Evolutionary conservation across 2,329 filamentous ascomycete species (phyloP).

Genomic region (Claviceps spartinae): DNA sequence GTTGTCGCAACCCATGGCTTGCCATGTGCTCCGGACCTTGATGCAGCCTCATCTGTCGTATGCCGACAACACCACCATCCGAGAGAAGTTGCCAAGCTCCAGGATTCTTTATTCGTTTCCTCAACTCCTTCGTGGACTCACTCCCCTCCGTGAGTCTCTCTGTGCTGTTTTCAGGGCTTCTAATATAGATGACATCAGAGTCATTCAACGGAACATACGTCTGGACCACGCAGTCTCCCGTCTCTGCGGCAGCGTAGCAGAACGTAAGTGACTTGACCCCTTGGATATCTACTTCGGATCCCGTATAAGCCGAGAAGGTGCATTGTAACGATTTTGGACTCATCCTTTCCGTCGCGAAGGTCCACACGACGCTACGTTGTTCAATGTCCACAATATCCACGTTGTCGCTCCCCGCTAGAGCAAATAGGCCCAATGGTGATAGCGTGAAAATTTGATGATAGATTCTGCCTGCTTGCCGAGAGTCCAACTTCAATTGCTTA

Average conservation of each 20-base stretch:
- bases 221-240: constrained; percentile 50
- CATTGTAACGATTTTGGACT: constrained; percentile 46
- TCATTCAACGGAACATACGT: constrained; percentile 44
- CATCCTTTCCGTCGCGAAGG: constrained; percentile 45
- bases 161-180: constrained; percentile 21
- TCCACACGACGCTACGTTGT: constrained; percentile 37
- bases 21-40: background rate
- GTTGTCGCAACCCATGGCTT: constrained; percentile 1
- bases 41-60: constrained; percentile 32
- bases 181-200: constrained; percentile 43
- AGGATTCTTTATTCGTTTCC: constrained; percentile 43
- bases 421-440: constrained; percentile 43
- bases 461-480: constrained; percentile 33
- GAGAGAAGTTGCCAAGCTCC: constrained; percentile 51
- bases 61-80: constrained; percentile 47
- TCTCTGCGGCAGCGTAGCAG: constrained; percentile 46
- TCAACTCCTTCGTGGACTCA: constrained; percentile 36
- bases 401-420: constrained; percentile 42
- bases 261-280: constrained; percentile 51
- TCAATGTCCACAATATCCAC: constrained; percentile 44
- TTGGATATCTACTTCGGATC: constrained; percentile 37
- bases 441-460: constrained; percentile 42
- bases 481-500: constrained; percentile 26
- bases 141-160: constrained; percentile 35
- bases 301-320: constrained; percentile 32